Percentiles rank a stretch among this genome's conserved stretches.
These are phyloP conservation scores for Scedosporium boydii DNA, from an alignment of 2,329 filamentous ascomycete species.

Conservation along the genomic window DNA sequence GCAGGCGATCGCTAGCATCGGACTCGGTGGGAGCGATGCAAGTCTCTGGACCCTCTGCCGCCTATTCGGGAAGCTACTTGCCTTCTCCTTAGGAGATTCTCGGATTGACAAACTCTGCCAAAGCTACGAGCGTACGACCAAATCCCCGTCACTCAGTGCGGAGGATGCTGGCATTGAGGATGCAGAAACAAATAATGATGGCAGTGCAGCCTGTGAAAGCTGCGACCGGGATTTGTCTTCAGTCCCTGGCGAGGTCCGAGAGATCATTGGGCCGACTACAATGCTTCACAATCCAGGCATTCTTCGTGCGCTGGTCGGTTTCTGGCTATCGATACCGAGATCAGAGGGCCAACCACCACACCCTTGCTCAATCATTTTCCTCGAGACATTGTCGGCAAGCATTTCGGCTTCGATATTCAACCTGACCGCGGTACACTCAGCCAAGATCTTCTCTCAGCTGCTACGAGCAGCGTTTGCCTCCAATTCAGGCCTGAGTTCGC, in stretches of 20 bases:
- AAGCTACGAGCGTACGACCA: conserved; percentile 21
- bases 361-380: conserved; percentile 52
- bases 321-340: conserved; percentile 54
- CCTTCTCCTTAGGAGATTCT: conserved; percentile 73
- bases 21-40: conserved; percentile 53
- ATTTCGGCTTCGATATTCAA: conserved; percentile 58
- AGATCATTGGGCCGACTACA: conserved; percentile 40
- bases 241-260: conserved; percentile 24
- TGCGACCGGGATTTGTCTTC: not conserved
- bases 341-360: conserved; percentile 32
- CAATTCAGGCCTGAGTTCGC: conserved; percentile 37
- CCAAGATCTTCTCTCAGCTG: conserved; percentile 59
- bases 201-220: not conserved
- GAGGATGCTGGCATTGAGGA: not conserved
- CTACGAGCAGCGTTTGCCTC: conserved; percentile 50
- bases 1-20: conserved; percentile 59
- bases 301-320: conserved; percentile 49
- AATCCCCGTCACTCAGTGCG: not conserved
- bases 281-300: conserved; percentile 53
- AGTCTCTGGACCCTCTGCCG: conserved; percentile 61
- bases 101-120: conserved; percentile 61
- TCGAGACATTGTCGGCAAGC: conserved; percentile 52
- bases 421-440: conserved; percentile 60
- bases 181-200: not conserved
- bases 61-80: conserved; percentile 72